Evolutionary conservation across 1,284 basidiomycete species (phyloP).

Genomic region (Fomitiporia mediterranea): DNA sequence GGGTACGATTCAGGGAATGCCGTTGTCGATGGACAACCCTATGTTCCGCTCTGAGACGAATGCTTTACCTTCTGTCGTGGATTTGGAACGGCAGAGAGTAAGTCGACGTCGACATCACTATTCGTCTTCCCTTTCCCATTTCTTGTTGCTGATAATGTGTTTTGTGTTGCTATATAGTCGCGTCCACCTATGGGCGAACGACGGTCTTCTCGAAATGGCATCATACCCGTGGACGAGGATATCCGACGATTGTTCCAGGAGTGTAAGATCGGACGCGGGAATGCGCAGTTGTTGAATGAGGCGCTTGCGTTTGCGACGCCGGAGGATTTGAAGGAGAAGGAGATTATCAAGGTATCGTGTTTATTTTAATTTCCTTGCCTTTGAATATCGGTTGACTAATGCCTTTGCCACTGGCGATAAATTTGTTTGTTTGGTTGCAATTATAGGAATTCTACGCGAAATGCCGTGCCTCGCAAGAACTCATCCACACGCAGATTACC

Average conservation of each 20-base stretch:
- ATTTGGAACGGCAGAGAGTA: conserved; percentile 9
- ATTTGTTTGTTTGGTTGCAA: too few relatives aligned
- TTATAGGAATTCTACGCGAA: conserved; percentile 68
- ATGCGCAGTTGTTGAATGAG: conserved; percentile 62
- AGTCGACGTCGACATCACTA: too few relatives aligned
- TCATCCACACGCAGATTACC: conserved; percentile 69
- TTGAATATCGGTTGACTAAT: too few relatives aligned
- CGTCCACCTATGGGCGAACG: conserved; percentile 32
- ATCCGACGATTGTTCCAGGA: conserved; percentile 74
- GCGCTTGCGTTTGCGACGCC: conserved; percentile 60
- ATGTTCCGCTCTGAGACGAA: conserved; percentile 12
- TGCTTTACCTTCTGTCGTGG: not conserved
- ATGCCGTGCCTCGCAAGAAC: conserved; percentile 66
- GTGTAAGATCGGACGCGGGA: conserved; percentile 69
- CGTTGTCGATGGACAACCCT: conserved; percentile 8
- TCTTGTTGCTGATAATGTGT: conserved; percentile 10
- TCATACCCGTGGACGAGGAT: conserved; percentile 73
- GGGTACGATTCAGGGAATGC: conserved; percentile 17
- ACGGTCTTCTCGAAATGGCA: conserved; percentile 44
- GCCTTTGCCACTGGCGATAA: too few relatives aligned
- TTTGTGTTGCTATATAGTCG: conserved; percentile 26
- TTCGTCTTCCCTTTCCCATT: conserved; percentile 6
- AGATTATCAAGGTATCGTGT: conserved; percentile 57
- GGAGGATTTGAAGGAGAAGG: conserved; percentile 53
- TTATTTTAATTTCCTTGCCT: conserved; percentile 1